A percentile compares a stretch with the other conserved stretches of the same genome.
phyloP scores from a whole-genome alignment of 495 filamentous ascomycete genomes.

The Aspergillus funiculosus region DNA sequence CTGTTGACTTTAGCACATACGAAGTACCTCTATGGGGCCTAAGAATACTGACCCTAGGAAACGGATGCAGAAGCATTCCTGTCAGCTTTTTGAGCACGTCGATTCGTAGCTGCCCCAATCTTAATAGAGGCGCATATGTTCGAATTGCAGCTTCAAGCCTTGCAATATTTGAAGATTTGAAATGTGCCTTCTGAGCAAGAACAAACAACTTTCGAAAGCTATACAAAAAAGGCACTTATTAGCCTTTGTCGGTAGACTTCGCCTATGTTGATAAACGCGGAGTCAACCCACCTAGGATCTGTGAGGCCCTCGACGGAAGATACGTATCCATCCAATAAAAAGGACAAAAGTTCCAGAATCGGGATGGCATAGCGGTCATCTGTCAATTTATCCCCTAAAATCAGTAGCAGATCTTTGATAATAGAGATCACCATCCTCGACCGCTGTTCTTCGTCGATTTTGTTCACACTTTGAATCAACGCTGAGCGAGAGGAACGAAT shows the following conservation, averaged over 20 bases:
- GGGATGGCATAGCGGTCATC: slow-evolving; percentile 71
- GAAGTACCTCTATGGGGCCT: neutral
- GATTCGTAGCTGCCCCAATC: slow-evolving; percentile 28
- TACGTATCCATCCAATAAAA: slow-evolving; percentile 55
- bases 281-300: slow-evolving; percentile 20
- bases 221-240: slow-evolving; percentile 5
- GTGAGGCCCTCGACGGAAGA: slow-evolving; percentile 11
- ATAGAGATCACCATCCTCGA: slow-evolving; percentile 29
- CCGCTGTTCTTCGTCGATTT: slow-evolving; percentile 33
- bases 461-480: slow-evolving; percentile 45
- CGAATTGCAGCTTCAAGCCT: slow-evolving; percentile 73
- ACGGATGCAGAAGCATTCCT: slow-evolving; percentile 57
- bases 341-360: slow-evolving; percentile 66
- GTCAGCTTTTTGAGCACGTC: slow-evolving; percentile 53
- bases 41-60: slow-evolving; percentile 47
- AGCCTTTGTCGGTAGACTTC: neutral
- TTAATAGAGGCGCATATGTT: slow-evolving; percentile 64
- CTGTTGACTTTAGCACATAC: slow-evolving; percentile 17
- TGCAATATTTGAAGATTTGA: slow-evolving; percentile 70
- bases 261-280: neutral
- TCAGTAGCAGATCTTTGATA: slow-evolving; percentile 35
- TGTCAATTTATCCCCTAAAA: slow-evolving; percentile 42
- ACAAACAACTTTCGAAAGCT: slow-evolving; percentile 59
- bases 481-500: slow-evolving; percentile 68
- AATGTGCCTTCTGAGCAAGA: slow-evolving; percentile 68